Evolutionary conservation across 768 basidiomycete genomes (phyloP), one percentile per base, ranked within the genome.

Genomic region (Boletus sp.): DNA sequence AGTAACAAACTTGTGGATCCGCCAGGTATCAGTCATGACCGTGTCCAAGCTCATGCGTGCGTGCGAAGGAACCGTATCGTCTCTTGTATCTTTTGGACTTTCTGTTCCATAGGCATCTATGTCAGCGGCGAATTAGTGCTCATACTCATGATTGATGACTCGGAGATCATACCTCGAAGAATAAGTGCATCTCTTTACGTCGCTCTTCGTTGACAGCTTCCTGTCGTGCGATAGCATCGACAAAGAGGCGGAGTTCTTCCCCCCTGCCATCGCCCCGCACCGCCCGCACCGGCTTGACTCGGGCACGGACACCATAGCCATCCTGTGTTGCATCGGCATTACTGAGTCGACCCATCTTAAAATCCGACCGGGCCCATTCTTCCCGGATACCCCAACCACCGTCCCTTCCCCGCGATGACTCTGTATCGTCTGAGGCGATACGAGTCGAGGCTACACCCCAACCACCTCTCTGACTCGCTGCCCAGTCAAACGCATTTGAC

Each of bases 41-140:
- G 29, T 47, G 15, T 45, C 24, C 3, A 18, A n/a, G 46, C n/a
- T n/a, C 11, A 32, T n/a, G 47, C 35, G 33, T 66, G 57, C 48
- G 56, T 58, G 35, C 61, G 75, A 18, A 84, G 68, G 51, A 69
- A 71, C 35, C 70, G 72, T 57, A 84, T 76, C 7, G 80, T 70
- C 58, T 81, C 80, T 48, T 79, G 65, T 28, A 85, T 86, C 57
- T 77, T 77, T 53, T 73, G 61, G 1, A 85, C 61, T 60, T 85
- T 84, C 41, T 82, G 74, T 29, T 83, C 71, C 4, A 83, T 80
- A 3, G 82, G 68, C 77, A 86, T 78, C 85, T 85, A 55, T 60
- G 36, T 32, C 39, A 4, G 11, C 24, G 51, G 20, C 29, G 12
- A 9, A 17, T 58, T 10, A 63, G 55, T 24, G 5, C 17, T 8